phyloP scores from a whole-genome alignment of 1,284 basidiomycete species.

The Ganoderma boninense region DNA sequence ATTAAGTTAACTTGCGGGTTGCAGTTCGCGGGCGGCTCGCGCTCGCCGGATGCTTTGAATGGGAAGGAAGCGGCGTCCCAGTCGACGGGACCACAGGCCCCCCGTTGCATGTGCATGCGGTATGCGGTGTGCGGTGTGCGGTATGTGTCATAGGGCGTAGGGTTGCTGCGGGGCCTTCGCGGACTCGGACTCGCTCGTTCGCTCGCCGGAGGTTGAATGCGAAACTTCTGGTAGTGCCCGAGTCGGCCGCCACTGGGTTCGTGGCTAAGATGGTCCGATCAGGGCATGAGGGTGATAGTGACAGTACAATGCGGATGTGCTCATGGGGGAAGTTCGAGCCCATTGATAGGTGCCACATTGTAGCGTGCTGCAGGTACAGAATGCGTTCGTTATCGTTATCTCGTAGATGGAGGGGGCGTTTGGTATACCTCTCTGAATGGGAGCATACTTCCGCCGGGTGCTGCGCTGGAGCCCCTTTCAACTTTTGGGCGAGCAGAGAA shows the following conservation, averaged over 20 bases:
- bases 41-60: not conserved
- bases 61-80: too few species aligned
- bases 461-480: too few species aligned
- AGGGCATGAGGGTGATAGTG: not conserved
- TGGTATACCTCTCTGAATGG: too few species aligned
- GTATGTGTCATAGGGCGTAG: not conserved
- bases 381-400: too few species aligned
- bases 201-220: not conserved
- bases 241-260: not conserved
- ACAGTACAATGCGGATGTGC: not conserved
- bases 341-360: not conserved
- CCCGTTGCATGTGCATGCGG: too few species aligned
- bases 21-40: not conserved
- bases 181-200: not conserved
- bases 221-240: not conserved
- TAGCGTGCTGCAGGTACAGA: too few species aligned
- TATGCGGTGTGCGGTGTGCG: not conserved
- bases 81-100: too few species aligned
- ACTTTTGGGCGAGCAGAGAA: too few species aligned
- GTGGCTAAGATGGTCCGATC: not conserved
- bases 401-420: too few species aligned
- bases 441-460: too few species aligned
- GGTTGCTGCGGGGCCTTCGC: not conserved
- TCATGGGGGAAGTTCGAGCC: not conserved
- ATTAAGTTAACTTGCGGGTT: too few species aligned